A percentile compares a stretch with the other conserved stretches of the same genome.
These are phyloP conservation scores for Kwoniella newhampshirensis DNA, from an alignment of 768 basidiomycete species.

Conservation along the genomic window DNA sequence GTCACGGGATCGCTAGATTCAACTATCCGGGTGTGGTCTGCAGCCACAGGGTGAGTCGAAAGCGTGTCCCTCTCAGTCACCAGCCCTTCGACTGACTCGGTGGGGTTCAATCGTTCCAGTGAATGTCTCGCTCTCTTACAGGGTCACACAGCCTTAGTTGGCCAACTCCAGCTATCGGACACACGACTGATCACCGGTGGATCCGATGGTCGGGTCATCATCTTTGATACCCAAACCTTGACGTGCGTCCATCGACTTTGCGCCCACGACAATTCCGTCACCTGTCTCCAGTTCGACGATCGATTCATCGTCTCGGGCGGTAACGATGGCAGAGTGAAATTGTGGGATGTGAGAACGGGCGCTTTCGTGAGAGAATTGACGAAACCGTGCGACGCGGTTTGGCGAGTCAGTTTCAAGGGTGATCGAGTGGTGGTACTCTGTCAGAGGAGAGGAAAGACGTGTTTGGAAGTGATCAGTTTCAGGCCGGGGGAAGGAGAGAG, in stretches of 20 bases:
- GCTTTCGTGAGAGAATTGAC: slow-evolving; percentile 72
- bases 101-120: too few species aligned
- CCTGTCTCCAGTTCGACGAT: slow-evolving; percentile 80
- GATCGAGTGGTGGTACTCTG: slow-evolving; percentile 78
- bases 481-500: slow-evolving; percentile 40
- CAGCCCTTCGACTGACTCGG: slow-evolving; percentile 12
- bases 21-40: slow-evolving; percentile 89
- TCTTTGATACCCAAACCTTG: slow-evolving; percentile 60
- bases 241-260: slow-evolving; percentile 62
- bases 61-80: slow-evolving; percentile 1
- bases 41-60: slow-evolving; percentile 74
- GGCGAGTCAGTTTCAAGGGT: slow-evolving; percentile 75
- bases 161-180: slow-evolving; percentile 74
- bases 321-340: slow-evolving; percentile 72
- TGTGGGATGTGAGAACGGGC: slow-evolving; percentile 61
- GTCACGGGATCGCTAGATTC: slow-evolving; percentile 89
- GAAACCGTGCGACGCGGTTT: slow-evolving; percentile 67
- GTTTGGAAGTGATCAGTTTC: slow-evolving; percentile 77
- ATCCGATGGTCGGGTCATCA: slow-evolving; percentile 81
- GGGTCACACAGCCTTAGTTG: slow-evolving; percentile 89
- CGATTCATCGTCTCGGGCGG: slow-evolving; percentile 72
- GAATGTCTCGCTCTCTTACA: slow-evolving; percentile 79
- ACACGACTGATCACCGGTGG: slow-evolving; percentile 74
- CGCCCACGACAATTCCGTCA: slow-evolving; percentile 84
- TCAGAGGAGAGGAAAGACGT: slow-evolving; percentile 74